These are phyloP conservation scores for Ilyonectria sp. DNA, from an alignment of 2,329 filamentous ascomycete species.

Conservation along the genomic window DNA sequence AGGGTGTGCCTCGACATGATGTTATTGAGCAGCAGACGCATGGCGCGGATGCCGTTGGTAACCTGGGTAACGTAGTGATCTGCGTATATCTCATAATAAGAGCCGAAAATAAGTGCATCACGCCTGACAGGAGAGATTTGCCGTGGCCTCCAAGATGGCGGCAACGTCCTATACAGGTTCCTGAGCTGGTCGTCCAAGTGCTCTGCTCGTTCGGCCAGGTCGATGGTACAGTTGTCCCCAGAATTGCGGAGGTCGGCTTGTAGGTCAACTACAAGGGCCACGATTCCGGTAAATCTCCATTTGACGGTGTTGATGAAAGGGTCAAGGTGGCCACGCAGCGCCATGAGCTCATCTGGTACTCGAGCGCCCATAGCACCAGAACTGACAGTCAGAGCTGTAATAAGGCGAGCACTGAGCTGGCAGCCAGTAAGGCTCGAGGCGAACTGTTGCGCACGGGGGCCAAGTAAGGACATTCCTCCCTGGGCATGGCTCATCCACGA, in stretches of 20 bases:
- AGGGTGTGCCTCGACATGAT: not conserved
- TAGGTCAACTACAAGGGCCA: not conserved
- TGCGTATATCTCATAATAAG: not conserved
- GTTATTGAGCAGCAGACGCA: slow-evolving; percentile 1
- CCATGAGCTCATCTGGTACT: not conserved
- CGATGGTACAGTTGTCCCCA: not conserved
- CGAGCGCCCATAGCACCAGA: not conserved
- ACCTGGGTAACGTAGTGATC: slow-evolving; percentile 15
- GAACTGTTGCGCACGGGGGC: slow-evolving; percentile 20
- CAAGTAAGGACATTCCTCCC: slow-evolving; percentile 40
- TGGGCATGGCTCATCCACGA: slow-evolving; percentile 43
- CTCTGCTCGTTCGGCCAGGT: not conserved
- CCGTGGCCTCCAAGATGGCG: slow-evolving; percentile 1
- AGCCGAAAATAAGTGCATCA: slow-evolving; percentile 2
- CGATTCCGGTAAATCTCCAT: slow-evolving; percentile 4
- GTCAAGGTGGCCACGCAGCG: not conserved
- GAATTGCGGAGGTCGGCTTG: not conserved
- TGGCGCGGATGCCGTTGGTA: slow-evolving; percentile 1
- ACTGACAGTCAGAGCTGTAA: slow-evolving; percentile 7
- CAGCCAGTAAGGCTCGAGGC: not conserved
- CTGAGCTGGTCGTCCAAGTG: not conserved
- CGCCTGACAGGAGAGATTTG: not conserved
- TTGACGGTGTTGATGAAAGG: slow-evolving; percentile 1
- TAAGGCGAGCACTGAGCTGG: slow-evolving; percentile 2
- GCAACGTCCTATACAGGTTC: not conserved